Conservation (phyloP, 176 grass and related monocot genomes). For the Tillandsia leiboldiana region DNA sequence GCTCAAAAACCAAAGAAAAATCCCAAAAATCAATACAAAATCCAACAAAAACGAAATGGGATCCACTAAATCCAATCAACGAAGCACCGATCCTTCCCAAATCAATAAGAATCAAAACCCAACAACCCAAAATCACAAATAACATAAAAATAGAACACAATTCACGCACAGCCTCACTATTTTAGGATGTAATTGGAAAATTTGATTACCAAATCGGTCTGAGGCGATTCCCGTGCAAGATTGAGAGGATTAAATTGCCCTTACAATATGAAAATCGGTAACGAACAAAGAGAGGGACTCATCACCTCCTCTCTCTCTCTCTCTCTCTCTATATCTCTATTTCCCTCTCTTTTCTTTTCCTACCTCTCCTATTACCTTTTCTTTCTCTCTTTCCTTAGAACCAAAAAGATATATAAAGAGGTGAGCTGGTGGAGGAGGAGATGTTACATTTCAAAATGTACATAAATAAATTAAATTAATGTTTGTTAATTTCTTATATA, state of each 20-base stretch:
- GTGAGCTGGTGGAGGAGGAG: too few relatives aligned
- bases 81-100: background rate
- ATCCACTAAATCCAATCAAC: background rate
- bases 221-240: background rate
- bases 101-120: background rate
- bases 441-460: too few relatives aligned
- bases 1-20: too few relatives aligned
- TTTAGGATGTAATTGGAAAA: background rate
- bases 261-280: conserved; percentile 35
- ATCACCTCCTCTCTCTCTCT: background rate
- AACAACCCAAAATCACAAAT: conserved; percentile 20
- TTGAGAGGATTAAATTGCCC: conserved; percentile 11
- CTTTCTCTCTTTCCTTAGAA: too few relatives aligned
- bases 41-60: background rate
- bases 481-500: too few relatives aligned
- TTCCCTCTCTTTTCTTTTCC: background rate
- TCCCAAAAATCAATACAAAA: background rate
- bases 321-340: background rate
- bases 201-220: background rate
- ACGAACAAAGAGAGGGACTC: background rate
- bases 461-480: too few relatives aligned
- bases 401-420: too few relatives aligned
- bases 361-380: background rate
- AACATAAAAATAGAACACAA: conserved; percentile 7
- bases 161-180: conserved; percentile 6